Evolutionary conservation across 345 rosid genomes (phyloP), one percentile per base, ranked within the genome.

Genomic region (Abelmoschus esculentus): DNA sequence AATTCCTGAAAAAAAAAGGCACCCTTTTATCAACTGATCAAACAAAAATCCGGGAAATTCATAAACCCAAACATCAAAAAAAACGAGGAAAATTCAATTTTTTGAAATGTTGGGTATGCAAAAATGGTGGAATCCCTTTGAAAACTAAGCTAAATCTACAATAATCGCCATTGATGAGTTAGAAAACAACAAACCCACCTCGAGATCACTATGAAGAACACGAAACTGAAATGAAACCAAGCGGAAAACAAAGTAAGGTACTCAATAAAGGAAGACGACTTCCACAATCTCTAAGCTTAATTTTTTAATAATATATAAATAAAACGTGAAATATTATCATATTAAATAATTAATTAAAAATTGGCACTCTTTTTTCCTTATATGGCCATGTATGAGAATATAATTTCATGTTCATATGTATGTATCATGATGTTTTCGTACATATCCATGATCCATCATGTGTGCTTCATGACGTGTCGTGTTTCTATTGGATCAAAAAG

Each of bases 151-250:
- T 22, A 58, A 31, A 31, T 3, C 32, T 31, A 31, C 32, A 31
- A 31, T 76, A 42, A 28, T 61, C 71, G 46, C 72, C 76, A 66
- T 42, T 70, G 75, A 76, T 72, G 70, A 34, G 6, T 15, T 49
- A 42, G 38, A 46, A 67, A 73, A 79, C 40, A 69, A 75, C 28
- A 67, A 67, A 53, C 61, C 49, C 15, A 73, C 72, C 73, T 70
- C 34, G 72, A 79, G 75, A 73, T 73, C 78, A 71, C 61, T 62
- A 60, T 73, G 78, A 77, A 80, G 76, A 73, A 76, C 58, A 73
- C 78, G 67, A 73, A 80, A 79, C 22, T 22, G 47, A 52, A 59
- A 54, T 5, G 28, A 53, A 65, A 36, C 29, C 53, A 38, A 18
- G 31, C 29, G 12, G 18, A 53, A 62, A 63, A 29, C 59, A 66